Evolutionary conservation across 768 basidiomycete species (phyloP).

Genomic region (Trametes cinnabarina): DNA sequence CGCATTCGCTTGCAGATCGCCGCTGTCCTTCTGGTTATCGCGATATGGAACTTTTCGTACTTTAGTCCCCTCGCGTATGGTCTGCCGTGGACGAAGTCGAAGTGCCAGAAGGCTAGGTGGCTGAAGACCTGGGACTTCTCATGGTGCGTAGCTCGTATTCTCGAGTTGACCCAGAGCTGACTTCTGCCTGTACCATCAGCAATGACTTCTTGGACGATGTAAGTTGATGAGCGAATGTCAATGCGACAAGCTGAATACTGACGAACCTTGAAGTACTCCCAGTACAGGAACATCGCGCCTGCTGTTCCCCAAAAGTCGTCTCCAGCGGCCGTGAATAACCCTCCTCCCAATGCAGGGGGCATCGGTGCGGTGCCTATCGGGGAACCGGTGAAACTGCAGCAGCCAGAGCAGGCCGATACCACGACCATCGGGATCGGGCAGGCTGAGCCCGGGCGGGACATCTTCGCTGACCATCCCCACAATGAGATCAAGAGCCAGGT

Average conservation of each 20-base stretch:
- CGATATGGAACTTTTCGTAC: constrained; percentile 73
- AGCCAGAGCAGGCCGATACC: constrained; percentile 21
- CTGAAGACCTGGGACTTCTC: constrained; percentile 95
- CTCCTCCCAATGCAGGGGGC: constrained; percentile 30
- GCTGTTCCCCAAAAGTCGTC: constrained; percentile 38
- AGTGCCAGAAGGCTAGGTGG: constrained; percentile 80
- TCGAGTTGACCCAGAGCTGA: background rate
- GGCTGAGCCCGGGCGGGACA: constrained; percentile 71
- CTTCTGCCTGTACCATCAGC: constrained; percentile 34
- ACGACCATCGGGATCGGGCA: constrained; percentile 47
- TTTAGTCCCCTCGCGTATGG: constrained; percentile 87
- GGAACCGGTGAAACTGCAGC: constrained; percentile 5
- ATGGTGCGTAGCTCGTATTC: constrained; percentile 46
- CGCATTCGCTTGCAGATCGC: constrained; percentile 79
- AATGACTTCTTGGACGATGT: constrained; percentile 69
- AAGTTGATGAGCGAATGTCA: constrained; percentile 30
- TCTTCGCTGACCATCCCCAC: constrained; percentile 57
- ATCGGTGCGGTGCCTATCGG: constrained; percentile 14
- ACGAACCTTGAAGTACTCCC: constrained; percentile 48
- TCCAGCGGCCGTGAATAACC: constrained; percentile 50
- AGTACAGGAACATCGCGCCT: constrained; percentile 44
- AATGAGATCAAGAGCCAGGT: constrained; percentile 49
- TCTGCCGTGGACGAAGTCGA: constrained; percentile 75
- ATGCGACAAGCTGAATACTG: background rate
- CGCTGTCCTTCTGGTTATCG: constrained; percentile 66